Conservation (phyloP, 306 rosid genomes). For the Casuarina glauca region DNA sequence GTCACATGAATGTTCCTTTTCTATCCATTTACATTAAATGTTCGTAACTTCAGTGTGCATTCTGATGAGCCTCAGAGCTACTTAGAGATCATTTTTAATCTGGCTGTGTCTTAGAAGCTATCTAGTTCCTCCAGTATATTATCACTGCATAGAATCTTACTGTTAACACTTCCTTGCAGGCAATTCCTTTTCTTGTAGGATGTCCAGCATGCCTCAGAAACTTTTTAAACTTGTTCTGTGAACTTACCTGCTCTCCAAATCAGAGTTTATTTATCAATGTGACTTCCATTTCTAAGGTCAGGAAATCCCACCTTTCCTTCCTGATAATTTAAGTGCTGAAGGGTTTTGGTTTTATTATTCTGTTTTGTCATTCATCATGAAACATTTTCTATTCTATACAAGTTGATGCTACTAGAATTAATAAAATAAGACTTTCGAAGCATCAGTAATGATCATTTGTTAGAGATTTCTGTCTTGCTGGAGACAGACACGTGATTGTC, state of each 20-base stretch:
- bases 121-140: slow-evolving; percentile 10
- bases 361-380: slow-evolving; percentile 3
- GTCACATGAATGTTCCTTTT: neutral
- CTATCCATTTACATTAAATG: neutral
- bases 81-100: slow-evolving; percentile 1
- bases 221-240: slow-evolving; percentile 94
- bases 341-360: neutral
- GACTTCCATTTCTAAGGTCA: slow-evolving; percentile 74
- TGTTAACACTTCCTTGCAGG: slow-evolving; percentile 57
- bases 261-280: slow-evolving; percentile 97
- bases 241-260: slow-evolving; percentile 94
- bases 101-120: slow-evolving; percentile 8
- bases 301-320: slow-evolving; percentile 20
- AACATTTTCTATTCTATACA: slow-evolving; percentile 14
- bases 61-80: neutral
- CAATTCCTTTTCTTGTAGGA: slow-evolving; percentile 94
- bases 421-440: neutral
- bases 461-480: neutral
- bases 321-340: neutral
- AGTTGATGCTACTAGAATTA: slow-evolving; percentile 13
- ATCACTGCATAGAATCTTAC: slow-evolving; percentile 1
- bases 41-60: neutral
- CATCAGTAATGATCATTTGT: neutral
- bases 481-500: neutral
- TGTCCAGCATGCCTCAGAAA: slow-evolving; percentile 99